Evolutionary conservation across 768 basidiomycete species (phyloP).

Genomic region (Lyophyllum semitale): DNA sequence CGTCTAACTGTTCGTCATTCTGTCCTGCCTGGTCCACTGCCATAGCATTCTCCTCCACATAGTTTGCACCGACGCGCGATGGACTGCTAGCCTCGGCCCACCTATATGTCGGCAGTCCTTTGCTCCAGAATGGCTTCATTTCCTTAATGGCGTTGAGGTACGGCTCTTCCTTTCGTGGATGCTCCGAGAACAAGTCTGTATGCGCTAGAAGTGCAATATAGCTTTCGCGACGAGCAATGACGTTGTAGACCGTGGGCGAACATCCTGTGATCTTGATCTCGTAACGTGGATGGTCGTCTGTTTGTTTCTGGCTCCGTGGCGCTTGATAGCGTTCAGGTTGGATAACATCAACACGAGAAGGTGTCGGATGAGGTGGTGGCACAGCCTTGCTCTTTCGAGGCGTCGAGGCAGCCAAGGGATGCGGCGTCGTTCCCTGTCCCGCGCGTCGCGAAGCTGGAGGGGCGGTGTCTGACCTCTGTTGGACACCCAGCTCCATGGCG

Average conservation of each 20-base stretch:
- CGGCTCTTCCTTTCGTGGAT: not conserved
- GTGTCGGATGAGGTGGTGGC: not conserved
- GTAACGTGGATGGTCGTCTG: conserved; percentile 2
- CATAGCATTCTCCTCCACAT: too few species aligned
- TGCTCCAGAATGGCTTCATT: not conserved
- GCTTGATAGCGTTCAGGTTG: not conserved
- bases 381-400: not conserved
- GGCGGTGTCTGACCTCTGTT: not conserved
- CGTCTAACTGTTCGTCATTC: too few species aligned
- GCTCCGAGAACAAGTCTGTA: not conserved
- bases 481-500: conserved; percentile 4
- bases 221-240: not conserved
- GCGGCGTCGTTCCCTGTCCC: too few species aligned
- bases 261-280: not conserved
- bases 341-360: not conserved
- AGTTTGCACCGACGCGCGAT: not conserved
- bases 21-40: too few species aligned
- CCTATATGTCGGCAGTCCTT: not conserved
- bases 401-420: too few species aligned
- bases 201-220: not conserved
- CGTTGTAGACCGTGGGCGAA: not conserved
- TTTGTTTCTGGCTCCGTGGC: not conserved
- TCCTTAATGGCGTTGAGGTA: not conserved
- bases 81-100: not conserved
- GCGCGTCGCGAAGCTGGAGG: too few species aligned